Base-by-base conservation (phyloP, 2,329 filamentous ascomycete genomes). In the Trichoderma gracile region DNA sequence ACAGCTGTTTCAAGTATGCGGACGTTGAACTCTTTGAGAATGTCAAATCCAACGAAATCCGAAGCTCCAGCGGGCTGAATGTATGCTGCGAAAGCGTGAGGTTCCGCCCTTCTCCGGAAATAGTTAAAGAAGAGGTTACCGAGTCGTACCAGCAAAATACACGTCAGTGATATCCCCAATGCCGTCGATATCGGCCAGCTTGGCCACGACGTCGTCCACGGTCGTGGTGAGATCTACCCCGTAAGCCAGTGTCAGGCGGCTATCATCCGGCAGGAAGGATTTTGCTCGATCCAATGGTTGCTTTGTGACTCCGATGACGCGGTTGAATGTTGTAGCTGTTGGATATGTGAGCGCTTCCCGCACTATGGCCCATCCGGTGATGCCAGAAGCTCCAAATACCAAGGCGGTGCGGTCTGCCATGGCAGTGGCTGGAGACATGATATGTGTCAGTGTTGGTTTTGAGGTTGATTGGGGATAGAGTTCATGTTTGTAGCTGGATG, bases 301-400 rank as follows among this genome's bases (percentile, higher is more conserved):
- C 30, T 63, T 63, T 12, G 61, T 56, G 19, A 63, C 19, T 12
- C 60, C 60, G 33, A 63, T 63, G 3, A 63, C 21, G n/a, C 43
- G 53, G 0, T 23, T 17, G 17, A 56, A 63, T 8, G 60, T 23
- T 14, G 52, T 49, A 5, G 52, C 1, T 1, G 60, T 56, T 8
- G 60, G 60, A 50, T 63, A 63, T 7, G 47, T 19, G 5, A 63
- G 53, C 12, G 60, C 60, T 38, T 63, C 60, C 23, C 60, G 60
- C 30, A 56, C 12, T 23, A 63, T 46, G 8, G 60, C 60, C 60
- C 60, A 63, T 56, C 60, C 60, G n/a, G 60, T 63, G 19, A 63
- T 63, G 10, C 60, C 60, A 23, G 60, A 63, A 27, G 60, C 60
- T 49, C 60, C 60, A 50, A 63, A 56, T 19, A 63, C 60, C 42